Evolutionary conservation across 2,329 filamentous ascomycete species (phyloP), one percentile per base, ranked within the genome.

Genomic region (Scopulariopsis brevicaulis): DNA sequence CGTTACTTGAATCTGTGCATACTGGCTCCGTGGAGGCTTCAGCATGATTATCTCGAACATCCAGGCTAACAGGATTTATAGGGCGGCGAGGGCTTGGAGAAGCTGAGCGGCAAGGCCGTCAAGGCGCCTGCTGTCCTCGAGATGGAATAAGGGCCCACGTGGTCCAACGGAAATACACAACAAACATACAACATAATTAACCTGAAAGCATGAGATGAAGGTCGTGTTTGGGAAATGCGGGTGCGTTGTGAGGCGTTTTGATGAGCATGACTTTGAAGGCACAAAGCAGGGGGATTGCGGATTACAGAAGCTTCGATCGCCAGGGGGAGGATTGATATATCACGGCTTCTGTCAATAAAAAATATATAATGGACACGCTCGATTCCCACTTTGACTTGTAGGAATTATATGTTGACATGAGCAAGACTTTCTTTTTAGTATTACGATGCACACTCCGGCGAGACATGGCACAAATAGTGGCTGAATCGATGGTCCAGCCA

Each of bases 1-100:
- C 22, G 14, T 24, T 37, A 50, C 20, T 50, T 50, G 20, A 1
- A 32, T 48, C 20, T 11, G n/a, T 46, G 18, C 40, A 46, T n/a
- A n/a, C 15, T 3, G 15, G 5, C 40, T n/a, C 28, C 28, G 28
- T 32, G 28, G 28, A 32, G 28, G 4, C 28, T 32, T 4, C 28
- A 8, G 28, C 28, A 32, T 32, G 28, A 8, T 32, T 32, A 4
- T 32, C 40, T n/a, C n/a, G 40, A n/a, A 22, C 8, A 50, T 20
- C 8, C 8, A 4, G 22, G 48, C 64, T 68, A 61, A 68, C 62
- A 52, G 4, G 18, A 53, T 62, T 11, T 24, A 54, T 60, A 84
- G 81, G 80, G 77, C 59, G 84, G 84, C 59, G 84, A 87, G 69
- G 84, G 82, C 35, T 71, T 87, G 8, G 80, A 82, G 59, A 72